A percentile compares a stretch with the other conserved stretches of the same genome.
Evolutionary conservation across 75 land plant genomes (phyloP).

Genomic region (Sequoia sempervirens): DNA sequence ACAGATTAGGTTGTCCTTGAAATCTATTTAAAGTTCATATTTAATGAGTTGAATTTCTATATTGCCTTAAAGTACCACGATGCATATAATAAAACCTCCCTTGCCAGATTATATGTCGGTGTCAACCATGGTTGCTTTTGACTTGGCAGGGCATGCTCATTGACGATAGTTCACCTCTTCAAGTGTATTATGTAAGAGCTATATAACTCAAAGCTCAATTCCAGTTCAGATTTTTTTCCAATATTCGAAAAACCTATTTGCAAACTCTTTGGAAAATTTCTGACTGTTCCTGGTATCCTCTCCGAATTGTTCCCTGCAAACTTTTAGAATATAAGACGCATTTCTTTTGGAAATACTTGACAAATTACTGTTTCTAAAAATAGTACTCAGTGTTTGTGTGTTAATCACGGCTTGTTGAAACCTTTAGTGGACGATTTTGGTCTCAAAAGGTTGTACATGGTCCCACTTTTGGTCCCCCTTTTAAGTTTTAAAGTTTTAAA

Average conservation of each 20-base stretch:
- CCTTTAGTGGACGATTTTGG: background rate
- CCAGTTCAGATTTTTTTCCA: background rate
- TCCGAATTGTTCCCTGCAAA: background rate
- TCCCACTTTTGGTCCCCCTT: background rate
- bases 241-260: background rate
- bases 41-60: background rate
- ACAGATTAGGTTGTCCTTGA: background rate
- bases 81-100: too few species aligned
- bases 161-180: background rate
- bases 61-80: background rate
- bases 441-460: background rate
- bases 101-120: background rate
- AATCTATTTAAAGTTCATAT: background rate
- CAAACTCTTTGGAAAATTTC: background rate
- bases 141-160: background rate
- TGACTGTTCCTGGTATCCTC: background rate
- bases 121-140: background rate
- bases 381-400: background rate
- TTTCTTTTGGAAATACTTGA: background rate
- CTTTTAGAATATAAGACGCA: background rate
- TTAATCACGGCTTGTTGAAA: background rate
- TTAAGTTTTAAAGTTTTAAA: too few species aligned
- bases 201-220: background rate
- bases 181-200: background rate
- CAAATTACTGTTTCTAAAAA: background rate